Evolutionary conservation across 2,329 filamentous ascomycete genomes (phyloP).

Genomic region (Fusarium falciforme): DNA sequence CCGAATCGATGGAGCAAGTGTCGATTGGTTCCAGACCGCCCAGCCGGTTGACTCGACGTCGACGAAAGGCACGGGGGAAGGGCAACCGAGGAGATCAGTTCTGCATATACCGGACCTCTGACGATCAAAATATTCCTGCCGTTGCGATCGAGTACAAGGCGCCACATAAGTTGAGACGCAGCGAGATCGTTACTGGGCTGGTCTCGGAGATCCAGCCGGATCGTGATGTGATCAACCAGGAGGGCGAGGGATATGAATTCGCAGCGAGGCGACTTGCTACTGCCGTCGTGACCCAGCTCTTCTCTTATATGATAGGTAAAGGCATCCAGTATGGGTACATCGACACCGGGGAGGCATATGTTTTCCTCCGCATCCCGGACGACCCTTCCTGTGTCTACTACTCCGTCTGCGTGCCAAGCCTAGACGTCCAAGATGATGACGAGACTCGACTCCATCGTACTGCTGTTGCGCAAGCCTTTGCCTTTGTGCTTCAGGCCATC

Average conservation of each 20-base stretch:
- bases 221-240: slow-evolving; percentile 47
- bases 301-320: background rate
- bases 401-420: background rate
- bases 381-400: background rate
- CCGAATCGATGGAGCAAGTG: slow-evolving; percentile 36
- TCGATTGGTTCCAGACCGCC: background rate
- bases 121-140: background rate
- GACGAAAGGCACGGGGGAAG: slow-evolving; percentile 40
- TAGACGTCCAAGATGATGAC: background rate
- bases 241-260: slow-evolving; percentile 46
- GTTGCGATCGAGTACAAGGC: background rate
- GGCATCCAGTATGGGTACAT: background rate
- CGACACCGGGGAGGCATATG: background rate
- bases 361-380: background rate
- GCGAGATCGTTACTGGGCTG: background rate
- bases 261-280: slow-evolving; percentile 23
- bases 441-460: background rate
- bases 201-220: slow-evolving; percentile 2
- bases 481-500: background rate
- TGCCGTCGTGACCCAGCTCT: background rate
- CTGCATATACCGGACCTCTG: background rate
- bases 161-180: background rate
- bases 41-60: background rate
- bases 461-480: background rate
- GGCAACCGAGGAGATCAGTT: slow-evolving; percentile 35